phyloP scores from a whole-genome alignment of 371 early-diverging fungal genomes.

The Mortierella sp. region DNA sequence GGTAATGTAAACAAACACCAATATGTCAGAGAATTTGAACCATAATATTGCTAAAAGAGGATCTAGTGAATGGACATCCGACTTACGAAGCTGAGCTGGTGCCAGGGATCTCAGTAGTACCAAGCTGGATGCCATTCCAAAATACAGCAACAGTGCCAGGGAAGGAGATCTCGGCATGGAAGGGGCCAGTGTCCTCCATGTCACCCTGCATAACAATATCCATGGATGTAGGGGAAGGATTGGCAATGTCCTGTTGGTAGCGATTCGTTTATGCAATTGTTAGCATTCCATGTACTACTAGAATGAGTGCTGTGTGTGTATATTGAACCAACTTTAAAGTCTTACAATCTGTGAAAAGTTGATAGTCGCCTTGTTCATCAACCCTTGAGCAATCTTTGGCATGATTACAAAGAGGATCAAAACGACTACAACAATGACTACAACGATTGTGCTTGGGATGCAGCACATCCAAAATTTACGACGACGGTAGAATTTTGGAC shows the following conservation, averaged over 20 bases:
- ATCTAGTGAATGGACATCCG: background rate
- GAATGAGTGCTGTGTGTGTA: background rate
- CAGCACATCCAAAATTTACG: slow-evolving; percentile 73
- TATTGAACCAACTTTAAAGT: background rate
- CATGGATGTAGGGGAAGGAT: slow-evolving; percentile 45
- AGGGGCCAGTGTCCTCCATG: slow-evolving; percentile 69
- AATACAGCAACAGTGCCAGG: slow-evolving; percentile 62
- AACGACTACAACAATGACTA: slow-evolving; percentile 64
- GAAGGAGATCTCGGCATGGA: slow-evolving; percentile 69
- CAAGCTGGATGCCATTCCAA: slow-evolving; percentile 66
- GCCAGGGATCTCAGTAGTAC: slow-evolving; percentile 64
- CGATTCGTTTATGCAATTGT: background rate
- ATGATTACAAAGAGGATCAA: slow-evolving; percentile 69
- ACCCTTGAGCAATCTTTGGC: slow-evolving; percentile 71
- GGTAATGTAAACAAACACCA: background rate
- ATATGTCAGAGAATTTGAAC: background rate
- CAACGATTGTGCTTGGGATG: slow-evolving; percentile 61
- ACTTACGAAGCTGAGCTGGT: slow-evolving; percentile 50
- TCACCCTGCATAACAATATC: slow-evolving; percentile 64
- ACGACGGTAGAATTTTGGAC: slow-evolving; percentile 63
- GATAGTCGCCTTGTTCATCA: slow-evolving; percentile 55
- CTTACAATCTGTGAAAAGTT: slow-evolving; percentile 49
- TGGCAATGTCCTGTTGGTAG: slow-evolving; percentile 19
- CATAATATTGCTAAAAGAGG: background rate
- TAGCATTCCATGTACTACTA: background rate